phyloP scores from a whole-genome alignment of 805 yeast species.

The Candida broadrunensis region DNA sequence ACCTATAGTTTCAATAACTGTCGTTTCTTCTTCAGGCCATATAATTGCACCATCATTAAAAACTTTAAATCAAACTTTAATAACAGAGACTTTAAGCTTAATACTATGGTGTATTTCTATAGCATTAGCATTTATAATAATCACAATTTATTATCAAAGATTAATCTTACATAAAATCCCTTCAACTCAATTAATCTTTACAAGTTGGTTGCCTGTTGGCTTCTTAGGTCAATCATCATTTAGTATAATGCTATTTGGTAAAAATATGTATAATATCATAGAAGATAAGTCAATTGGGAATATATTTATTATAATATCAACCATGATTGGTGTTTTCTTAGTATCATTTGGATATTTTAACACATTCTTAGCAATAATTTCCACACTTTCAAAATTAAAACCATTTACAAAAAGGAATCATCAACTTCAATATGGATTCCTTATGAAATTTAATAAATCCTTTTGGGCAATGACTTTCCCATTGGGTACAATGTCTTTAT shows the following conservation, averaged over 20 bases:
- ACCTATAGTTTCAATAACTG: conserved; percentile 80
- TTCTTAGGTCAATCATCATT: conserved; percentile 83
- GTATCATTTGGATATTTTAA: conserved; percentile 57
- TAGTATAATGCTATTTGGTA: conserved; percentile 57
- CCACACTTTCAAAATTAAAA: conserved; percentile 40
- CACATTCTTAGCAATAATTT: conserved; percentile 32
- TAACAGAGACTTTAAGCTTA: conserved; percentile 52
- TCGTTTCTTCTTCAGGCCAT: conserved; percentile 70
- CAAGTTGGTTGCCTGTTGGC: conserved; percentile 79
- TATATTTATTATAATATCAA: conserved; percentile 12
- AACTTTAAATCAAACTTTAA: conserved; percentile 37
- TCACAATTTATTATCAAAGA: conserved; percentile 59
- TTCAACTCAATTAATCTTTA: conserved; percentile 48
- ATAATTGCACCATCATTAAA: conserved; percentile 46
- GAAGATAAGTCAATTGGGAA: conserved; percentile 11
- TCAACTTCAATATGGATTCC: conserved; percentile 16
- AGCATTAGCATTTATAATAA: conserved; percentile 52
- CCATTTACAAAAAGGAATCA: conserved; percentile 30
- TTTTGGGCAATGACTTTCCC: conserved; percentile 87
- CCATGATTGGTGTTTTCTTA: conserved; percentile 42
- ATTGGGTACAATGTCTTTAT: conserved; percentile 73
- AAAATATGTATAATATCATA: conserved; percentile 22
- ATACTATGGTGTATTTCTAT: conserved; percentile 72
- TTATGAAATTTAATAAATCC: conserved; percentile 15
- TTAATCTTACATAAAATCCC: conserved; percentile 61